phyloP scores from a whole-genome alignment of 2,329 filamentous ascomycete species.

The Thyridium curvatum region DNA sequence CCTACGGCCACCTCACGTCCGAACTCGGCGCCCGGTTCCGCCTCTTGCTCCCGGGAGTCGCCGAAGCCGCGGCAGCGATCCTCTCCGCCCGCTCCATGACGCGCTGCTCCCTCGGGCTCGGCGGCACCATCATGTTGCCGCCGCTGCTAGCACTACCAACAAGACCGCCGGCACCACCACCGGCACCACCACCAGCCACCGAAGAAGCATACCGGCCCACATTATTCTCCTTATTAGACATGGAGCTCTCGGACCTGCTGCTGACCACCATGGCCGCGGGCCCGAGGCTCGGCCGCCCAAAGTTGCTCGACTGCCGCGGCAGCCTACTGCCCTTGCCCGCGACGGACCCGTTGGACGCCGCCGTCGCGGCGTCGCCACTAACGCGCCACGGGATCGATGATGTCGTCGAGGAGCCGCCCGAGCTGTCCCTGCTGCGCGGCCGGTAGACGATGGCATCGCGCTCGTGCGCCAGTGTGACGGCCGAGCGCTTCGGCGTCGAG shows the following conservation, averaged over 20 bases:
- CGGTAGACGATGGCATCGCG: conserved; percentile 24
- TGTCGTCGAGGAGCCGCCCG: not conserved
- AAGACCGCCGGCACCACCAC: not conserved
- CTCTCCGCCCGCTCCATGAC: conserved; percentile 5
- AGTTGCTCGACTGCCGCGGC: conserved; percentile 18
- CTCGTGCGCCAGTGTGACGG: conserved; percentile 27
- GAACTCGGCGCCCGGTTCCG: conserved; percentile 8
- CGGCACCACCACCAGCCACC: not conserved
- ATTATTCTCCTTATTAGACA: conserved; percentile 18
- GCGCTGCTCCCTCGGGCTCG: not conserved
- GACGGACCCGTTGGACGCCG: conserved; percentile 10
- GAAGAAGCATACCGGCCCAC: not conserved
- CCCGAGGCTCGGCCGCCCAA: conserved; percentile 17
- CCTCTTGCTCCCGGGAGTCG: conserved; percentile 3
- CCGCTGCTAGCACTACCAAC: not conserved
- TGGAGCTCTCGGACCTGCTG: conserved; percentile 14
- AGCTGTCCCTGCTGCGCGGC: conserved; percentile 22
- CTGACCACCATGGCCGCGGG: conserved; percentile 8
- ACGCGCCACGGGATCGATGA: conserved; percentile 23
- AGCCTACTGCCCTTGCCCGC: conserved; percentile 14
- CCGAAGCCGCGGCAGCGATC: conserved; percentile 3
- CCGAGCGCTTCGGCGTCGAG: conserved; percentile 25
- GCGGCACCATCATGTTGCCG: not conserved
- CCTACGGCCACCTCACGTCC: conserved; percentile 11
- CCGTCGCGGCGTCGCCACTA: conserved; percentile 19